phyloP scores from a whole-genome alignment of 164 flowering plant species.

The Vitis cinerea region DNA sequence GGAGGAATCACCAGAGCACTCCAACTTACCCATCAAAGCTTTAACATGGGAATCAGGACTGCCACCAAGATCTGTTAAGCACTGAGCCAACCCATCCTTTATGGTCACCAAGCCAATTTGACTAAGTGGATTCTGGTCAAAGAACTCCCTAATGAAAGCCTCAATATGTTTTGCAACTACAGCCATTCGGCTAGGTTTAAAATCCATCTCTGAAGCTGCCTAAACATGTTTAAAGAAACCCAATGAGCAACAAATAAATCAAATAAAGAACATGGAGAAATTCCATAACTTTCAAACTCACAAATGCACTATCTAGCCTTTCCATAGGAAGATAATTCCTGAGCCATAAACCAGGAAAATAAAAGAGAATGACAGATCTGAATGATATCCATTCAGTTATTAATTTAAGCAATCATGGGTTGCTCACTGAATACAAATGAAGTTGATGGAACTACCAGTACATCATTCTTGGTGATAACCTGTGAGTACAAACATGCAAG shows the following conservation, averaged over 20 bases:
- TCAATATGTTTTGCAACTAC: slow-evolving; percentile 82
- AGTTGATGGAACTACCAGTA: not conserved
- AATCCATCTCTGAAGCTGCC: slow-evolving; percentile 89
- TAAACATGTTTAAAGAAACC: slow-evolving; percentile 21
- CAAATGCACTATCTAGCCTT: no score
- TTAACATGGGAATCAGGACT: slow-evolving; percentile 93
- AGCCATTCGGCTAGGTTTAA: slow-evolving; percentile 79
- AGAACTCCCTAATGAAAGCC: slow-evolving; percentile 88
- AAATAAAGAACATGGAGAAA: not conserved
- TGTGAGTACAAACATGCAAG: no score
- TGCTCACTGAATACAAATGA: not conserved
- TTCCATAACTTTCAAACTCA: no score
- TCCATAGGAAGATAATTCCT: no score
- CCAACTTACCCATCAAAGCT: slow-evolving; percentile 75
- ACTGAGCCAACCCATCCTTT: slow-evolving; percentile 85
- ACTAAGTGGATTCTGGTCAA: slow-evolving; percentile 97
- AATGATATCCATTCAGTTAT: not conserved
- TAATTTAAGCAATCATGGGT: not conserved
- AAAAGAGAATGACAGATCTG: no score
- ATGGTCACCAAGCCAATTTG: slow-evolving; percentile 73
- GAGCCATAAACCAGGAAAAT: no score
- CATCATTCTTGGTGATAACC: no score
- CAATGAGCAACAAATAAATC: not conserved
- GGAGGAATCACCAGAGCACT: slow-evolving; percentile 87
- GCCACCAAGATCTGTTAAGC: slow-evolving; percentile 91